Evolutionary conservation across 352 stramenopile genomes (phyloP).

Genomic region (Phytophthora aleatoria): DNA sequence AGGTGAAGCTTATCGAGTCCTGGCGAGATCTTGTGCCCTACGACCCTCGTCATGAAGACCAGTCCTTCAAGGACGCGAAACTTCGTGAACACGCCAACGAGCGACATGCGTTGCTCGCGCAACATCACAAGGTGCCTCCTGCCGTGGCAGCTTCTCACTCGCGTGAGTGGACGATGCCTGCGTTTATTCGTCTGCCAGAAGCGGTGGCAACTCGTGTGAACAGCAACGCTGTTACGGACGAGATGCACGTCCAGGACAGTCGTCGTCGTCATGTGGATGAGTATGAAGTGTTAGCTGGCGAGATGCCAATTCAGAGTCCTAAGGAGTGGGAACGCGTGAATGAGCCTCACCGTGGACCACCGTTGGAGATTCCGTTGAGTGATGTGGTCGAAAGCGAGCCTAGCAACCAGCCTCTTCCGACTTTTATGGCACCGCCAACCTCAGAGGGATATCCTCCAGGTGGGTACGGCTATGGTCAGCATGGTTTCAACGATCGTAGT

Average conservation of each 20-base stretch:
- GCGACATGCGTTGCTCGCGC: constrained; percentile 60
- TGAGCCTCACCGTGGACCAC: constrained; percentile 59
- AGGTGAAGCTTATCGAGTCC: constrained; percentile 87
- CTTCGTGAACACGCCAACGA: constrained; percentile 85
- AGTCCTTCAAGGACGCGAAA: constrained; percentile 84
- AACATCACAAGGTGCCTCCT: constrained; percentile 72
- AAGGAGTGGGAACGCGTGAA: constrained; percentile 81
- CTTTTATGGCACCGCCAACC: constrained; percentile 25
- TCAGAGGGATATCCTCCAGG: constrained; percentile 32
- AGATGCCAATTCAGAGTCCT: constrained; percentile 74
- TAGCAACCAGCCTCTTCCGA: constrained; percentile 18
- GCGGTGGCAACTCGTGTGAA: constrained; percentile 45
- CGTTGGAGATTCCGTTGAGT: constrained; percentile 69
- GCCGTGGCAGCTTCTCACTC: constrained; percentile 50
- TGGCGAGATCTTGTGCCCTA: constrained; percentile 81
- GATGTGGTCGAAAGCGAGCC: constrained; percentile 54
- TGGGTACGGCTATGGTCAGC: constrained; percentile 34
- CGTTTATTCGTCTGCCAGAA: constrained; percentile 68
- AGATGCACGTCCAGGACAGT: constrained; percentile 67
- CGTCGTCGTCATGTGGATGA: constrained; percentile 83
- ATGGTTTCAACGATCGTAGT: constrained; percentile 28
- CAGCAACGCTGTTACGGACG: constrained; percentile 48
- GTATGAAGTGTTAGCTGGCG: constrained; percentile 80
- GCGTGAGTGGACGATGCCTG: constrained; percentile 71
- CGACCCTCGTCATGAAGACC: constrained; percentile 59